A percentile compares a stretch with the other conserved stretches of the same genome.
Evolutionary conservation across 164 flowering plant genomes (phyloP).

Genomic region (Vitis labrusca): DNA sequence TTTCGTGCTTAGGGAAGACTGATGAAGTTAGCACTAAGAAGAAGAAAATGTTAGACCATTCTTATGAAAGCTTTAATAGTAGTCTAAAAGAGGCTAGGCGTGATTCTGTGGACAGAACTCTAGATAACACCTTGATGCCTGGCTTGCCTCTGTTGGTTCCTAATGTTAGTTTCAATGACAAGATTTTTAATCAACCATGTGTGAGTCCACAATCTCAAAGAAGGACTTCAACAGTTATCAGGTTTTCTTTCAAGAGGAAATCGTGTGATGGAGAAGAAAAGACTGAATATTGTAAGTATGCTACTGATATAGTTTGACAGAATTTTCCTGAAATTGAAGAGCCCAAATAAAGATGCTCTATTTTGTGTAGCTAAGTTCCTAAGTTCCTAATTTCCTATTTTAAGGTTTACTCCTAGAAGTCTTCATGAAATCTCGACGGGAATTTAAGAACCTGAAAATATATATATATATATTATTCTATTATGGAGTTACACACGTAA

Average conservation of each 20-base stretch:
- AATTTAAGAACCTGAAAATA: too few relatives aligned
- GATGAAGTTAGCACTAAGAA: constrained; percentile 47
- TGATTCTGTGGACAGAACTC: constrained; percentile 46
- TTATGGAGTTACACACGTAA: not conserved
- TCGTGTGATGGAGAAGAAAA: constrained; percentile 73
- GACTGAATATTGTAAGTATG: constrained; percentile 52
- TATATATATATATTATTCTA: too few relatives aligned
- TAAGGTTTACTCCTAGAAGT: too few relatives aligned
- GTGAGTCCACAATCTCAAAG: constrained; percentile 35
- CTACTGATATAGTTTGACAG: too few relatives aligned
- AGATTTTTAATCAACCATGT: constrained; percentile 33
- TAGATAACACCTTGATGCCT: constrained; percentile 38
- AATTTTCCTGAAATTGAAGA: too few relatives aligned
- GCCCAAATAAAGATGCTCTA: too few relatives aligned
- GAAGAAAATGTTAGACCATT: constrained; percentile 45
- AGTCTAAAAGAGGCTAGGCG: constrained; percentile 45
- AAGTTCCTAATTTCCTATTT: too few relatives aligned
- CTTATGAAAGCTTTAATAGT: constrained; percentile 56
- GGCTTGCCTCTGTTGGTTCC: constrained; percentile 46
- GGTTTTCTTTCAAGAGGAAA: constrained; percentile 78
- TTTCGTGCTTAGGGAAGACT: constrained; percentile 43
- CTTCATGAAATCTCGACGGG: too few relatives aligned
- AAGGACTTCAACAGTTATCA: constrained; percentile 63
- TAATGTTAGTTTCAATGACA: constrained; percentile 75
- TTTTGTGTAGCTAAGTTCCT: too few relatives aligned